These are phyloP conservation scores for Cercospora citrullina DNA, from an alignment of 2,329 filamentous ascomycete genomes.

Conservation along the genomic window DNA sequence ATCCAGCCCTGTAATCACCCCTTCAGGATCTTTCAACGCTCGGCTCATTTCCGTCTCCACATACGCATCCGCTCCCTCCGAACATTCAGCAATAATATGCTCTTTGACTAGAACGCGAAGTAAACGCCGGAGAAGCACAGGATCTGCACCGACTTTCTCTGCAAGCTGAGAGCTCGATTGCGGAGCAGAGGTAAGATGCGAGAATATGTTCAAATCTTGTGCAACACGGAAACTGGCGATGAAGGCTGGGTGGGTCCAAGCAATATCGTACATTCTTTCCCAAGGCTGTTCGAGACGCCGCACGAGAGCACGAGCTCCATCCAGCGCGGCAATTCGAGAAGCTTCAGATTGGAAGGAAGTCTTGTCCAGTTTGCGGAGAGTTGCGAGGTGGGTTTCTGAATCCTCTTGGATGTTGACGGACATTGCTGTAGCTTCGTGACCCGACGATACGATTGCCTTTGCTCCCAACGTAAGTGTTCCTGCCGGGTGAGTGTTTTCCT, in stretches of 20 bases:
- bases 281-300: constrained; percentile 20
- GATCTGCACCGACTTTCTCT: constrained; percentile 13
- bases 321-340: constrained; percentile 8
- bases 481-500: neutral
- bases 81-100: constrained; percentile 11
- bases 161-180: constrained; percentile 11
- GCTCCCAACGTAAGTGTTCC: neutral
- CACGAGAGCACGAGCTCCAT: constrained; percentile 18
- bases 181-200: neutral
- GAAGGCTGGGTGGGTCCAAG: constrained; percentile 16
- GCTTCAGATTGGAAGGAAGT: constrained; percentile 18
- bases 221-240: constrained; percentile 13
- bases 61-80: constrained; percentile 15
- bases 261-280: constrained; percentile 21
- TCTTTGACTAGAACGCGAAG: constrained; percentile 19
- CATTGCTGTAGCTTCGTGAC: neutral
- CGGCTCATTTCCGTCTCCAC: constrained; percentile 12
- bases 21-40: constrained; percentile 18
- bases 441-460: neutral
- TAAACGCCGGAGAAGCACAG: constrained; percentile 17
- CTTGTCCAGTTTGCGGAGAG: constrained; percentile 3
- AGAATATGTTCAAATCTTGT: constrained; percentile 19
- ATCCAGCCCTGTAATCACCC: constrained; percentile 19
- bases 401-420: neutral
- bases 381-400: neutral